Base-by-base conservation (phyloP, 2,329 filamentous ascomycete genomes). In the Talaromyces sp. region DNA sequence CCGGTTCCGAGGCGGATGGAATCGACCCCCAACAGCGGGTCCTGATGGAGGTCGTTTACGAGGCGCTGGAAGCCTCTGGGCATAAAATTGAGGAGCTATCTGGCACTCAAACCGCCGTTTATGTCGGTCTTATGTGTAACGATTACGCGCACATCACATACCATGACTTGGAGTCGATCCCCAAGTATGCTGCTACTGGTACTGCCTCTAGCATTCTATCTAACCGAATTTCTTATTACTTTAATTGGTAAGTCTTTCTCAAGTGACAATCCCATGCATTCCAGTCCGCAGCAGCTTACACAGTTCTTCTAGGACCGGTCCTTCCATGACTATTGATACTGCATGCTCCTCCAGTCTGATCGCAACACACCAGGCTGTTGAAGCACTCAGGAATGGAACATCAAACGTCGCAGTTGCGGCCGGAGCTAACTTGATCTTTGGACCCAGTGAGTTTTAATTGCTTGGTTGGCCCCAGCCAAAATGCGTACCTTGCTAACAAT, bases 341-440 rank as follows among this genome's bases (percentile, higher is more conserved):
- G 77, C 76, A 1, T 80, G 77, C 52, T 76, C 74, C 1, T 72
- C 72, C 1, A 70, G 65, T 44, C 49, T 79, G n/a, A 62, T 70
- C 2, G 70, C 70, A 0, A 65, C 77, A 2, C 44, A 55, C 20
- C 44, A 41, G 13, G 52, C 52, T n/a, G 45, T 55, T 5, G 17
- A n/a, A 13, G 4, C 39, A 2, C 39, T 55, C 3, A 32, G 45
- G 6, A 54, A 32, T 11, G 65, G 66, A 4, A 52, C 64, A 11
- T 58, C 51, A 8, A 49, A 55, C 3, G 53, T 61, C 10, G 66
- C 70, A 17, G 47, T 71, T 8, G 64, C 59, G 3, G 54, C 56
- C 5, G 67, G 66, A 2, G 41, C 64, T 4, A 65, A 65, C 44
- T 50, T 70, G 2, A 60, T 70, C 20, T 52, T 70, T n/a, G 53